Base-by-base conservation (phyloP, 495 filamentous ascomycete species). In the Penicillium paradoxum region DNA sequence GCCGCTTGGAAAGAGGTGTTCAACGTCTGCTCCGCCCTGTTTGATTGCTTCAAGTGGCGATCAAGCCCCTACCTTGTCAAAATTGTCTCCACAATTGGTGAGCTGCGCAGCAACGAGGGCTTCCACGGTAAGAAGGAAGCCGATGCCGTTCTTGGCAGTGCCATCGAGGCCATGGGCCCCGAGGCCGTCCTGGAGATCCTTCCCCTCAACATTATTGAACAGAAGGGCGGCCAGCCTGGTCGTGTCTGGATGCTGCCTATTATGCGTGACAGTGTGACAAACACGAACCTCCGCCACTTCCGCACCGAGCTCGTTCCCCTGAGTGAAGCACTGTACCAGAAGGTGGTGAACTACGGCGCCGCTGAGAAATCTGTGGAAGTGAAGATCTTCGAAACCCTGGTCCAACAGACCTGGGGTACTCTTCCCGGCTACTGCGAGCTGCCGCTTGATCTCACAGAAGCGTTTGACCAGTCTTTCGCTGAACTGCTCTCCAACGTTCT, bases 41-140 rank as follows among this genome's bases (percentile, higher is more conserved):
- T 97, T 55, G 87, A 93, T 49, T 79, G 83, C n/a, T 79, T 95
- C 51, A 81, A 83, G 57, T 97, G 90, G 91, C 83, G 84, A 36
- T 85, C 90, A 5, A 74, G 80, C 46, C 89, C 90, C 6, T 83
- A 90, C 58, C 74, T 97, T 37, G 72, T 79, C 18, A 82, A 84
- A 24, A 80, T 91, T 48, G 80, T 91, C 45, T 84, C 79, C 50
- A 87, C 78, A 9, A 74, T 97, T 45, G 95, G 93, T 30, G 91
- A 96, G 46, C 80, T 98, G 46, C 87, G 93, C 50, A 83, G 82
- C 45, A 95, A 90, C 62, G 87, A 93, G 25, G 85, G 90, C 0
- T 98, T 98, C 70, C 79, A 85, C 43, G 90, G 91, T 18, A 97
- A 97, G 72, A 95, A 95, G 69, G 88, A 97, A 65, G 91, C 91